Base-by-base conservation (phyloP, 1,284 basidiomycete species). In the Pascua sp. region DNA sequence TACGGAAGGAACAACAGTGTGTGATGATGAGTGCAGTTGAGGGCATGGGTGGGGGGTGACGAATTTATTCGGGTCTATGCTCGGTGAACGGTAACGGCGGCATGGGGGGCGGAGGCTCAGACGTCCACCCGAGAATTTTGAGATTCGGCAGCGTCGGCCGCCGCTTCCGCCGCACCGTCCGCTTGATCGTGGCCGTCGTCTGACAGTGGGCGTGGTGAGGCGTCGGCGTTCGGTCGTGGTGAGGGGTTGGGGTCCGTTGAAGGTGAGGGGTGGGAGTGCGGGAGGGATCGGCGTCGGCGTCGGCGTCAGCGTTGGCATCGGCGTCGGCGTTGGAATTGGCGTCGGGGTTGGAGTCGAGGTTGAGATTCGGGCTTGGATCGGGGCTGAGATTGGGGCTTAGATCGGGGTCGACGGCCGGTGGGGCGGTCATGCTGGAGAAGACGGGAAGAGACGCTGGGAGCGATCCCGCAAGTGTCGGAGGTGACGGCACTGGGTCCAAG, bases 41-140 rank as follows among this genome's bases (percentile, higher is more conserved):
- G 47, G 16, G 37, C 47, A 38, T 38, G 36, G 44, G 44, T 18
- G 4, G 18, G 18, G 5, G 24, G 17, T 2, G 18, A 18, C 44
- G 44, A 7, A 7, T 32, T 32, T 32, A 32, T 32, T 32, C 24
- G 7, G 24, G 24, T 32, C 24, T 32, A 32, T 32, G 24, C 24
- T 32, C 24, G 24, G 24, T 32, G 24, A 43, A 36, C 56, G 43
- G 55, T 44, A 55, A 57, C 24, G 49, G 60, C 8, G 48, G 53
- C 8, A 53, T 46, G 0, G 64, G 56, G 5, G 63, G 56, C 15
- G 62, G 56, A 11, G 59, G 48, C 8, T 56, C 59, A 24, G 45
- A 32, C 3, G 38, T 37, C 37, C 44, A 44, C 16, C 52, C 44
- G 11, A 53, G 45, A 8, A 56, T 49, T 18, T 52, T 51, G 36